Evolutionary conservation across 2,329 filamentous ascomycete species (phyloP).

Genomic region (Trichoderma hamatum): DNA sequence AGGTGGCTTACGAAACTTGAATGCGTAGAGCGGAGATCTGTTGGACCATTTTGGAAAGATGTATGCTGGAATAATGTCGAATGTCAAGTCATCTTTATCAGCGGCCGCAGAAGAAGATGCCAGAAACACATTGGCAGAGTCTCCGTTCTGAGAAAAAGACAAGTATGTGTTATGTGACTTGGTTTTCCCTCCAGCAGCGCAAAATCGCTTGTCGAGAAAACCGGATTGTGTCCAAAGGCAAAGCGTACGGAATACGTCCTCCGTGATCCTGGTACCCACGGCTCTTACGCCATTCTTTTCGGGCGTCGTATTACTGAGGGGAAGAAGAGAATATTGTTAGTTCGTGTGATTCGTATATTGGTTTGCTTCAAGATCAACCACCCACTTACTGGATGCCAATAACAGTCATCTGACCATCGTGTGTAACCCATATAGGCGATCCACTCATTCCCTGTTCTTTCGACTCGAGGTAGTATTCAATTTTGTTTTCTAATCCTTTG

Average conservation of each 20-base stretch:
- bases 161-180: slow-evolving; percentile 18
- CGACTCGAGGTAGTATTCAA: not conserved
- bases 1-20: not conserved
- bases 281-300: not conserved
- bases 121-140: slow-evolving; percentile 15
- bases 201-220: slow-evolving; percentile 7
- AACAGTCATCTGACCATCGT: slow-evolving; percentile 1
- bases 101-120: not conserved
- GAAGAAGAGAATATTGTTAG: not conserved
- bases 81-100: not conserved
- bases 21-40: not conserved
- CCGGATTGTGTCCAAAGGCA: slow-evolving; percentile 7
- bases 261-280: slow-evolving; percentile 11
- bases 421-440: slow-evolving; percentile 10
- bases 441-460: slow-evolving; percentile 21
- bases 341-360: not conserved
- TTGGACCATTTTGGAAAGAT: not conserved
- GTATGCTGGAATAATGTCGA: slow-evolving; percentile 11
- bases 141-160: not conserved
- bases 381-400: slow-evolving; percentile 21
- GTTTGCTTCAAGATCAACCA: not conserved
- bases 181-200: not conserved
- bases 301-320: slow-evolving; percentile 5
- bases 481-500: not conserved
- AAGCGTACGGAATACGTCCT: slow-evolving; percentile 12